Evolutionary conservation across 192 early-diverging fungal genomes (phyloP).

Genomic region (Podila horticola): DNA sequence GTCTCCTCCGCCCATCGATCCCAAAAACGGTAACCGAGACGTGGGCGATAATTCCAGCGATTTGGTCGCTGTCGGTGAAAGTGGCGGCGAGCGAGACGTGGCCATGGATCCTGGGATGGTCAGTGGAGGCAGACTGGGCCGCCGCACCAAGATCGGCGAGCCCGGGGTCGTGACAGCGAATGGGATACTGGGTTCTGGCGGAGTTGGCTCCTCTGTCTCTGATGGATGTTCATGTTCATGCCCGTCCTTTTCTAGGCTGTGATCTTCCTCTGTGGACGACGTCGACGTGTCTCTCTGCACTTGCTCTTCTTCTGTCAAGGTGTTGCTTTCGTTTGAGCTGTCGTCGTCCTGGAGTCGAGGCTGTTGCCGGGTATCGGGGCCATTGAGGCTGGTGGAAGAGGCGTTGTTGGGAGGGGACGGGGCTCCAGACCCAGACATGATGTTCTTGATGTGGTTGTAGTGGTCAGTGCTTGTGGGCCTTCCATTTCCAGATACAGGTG

Average conservation of each 20-base stretch:
- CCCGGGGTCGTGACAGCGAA: constrained; percentile 43
- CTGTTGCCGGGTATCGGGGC: constrained; percentile 3
- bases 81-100: constrained; percentile 14
- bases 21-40: constrained; percentile 38
- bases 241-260: background rate
- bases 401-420: background rate
- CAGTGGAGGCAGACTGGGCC: constrained; percentile 19
- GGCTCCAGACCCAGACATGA: constrained; percentile 3
- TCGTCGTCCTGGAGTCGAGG: background rate
- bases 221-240: constrained; percentile 6
- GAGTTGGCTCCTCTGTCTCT: constrained; percentile 15
- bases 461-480: constrained; percentile 8
- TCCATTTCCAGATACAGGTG: background rate
- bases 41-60: constrained; percentile 41
- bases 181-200: constrained; percentile 30
- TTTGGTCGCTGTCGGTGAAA: constrained; percentile 20
- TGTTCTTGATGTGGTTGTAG: constrained; percentile 44
- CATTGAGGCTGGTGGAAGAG: background rate
- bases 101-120: constrained; percentile 11
- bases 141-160: constrained; percentile 28
- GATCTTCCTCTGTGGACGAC: background rate
- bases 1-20: constrained; percentile 15
- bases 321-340: constrained; percentile 19
- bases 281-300: constrained; percentile 9
- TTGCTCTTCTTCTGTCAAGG: constrained; percentile 11